phyloP scores from a whole-genome alignment of 495 filamentous ascomycete genomes.

The Pyronema domesticum region DNA sequence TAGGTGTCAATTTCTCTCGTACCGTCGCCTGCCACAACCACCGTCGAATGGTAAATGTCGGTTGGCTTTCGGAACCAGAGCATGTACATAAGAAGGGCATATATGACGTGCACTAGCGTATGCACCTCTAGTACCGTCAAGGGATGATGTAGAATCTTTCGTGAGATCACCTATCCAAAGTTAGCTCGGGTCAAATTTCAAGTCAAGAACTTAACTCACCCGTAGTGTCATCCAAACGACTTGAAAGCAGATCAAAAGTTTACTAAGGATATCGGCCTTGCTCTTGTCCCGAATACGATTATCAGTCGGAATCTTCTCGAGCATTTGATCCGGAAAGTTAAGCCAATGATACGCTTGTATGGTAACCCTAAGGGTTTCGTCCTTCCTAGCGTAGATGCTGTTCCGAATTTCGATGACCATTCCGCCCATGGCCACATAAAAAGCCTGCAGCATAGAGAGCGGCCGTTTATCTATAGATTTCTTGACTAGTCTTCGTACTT shows the following conservation, averaged over 20 bases:
- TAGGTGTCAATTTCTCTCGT: background rate
- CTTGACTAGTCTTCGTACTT: no score
- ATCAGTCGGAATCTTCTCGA: no score
- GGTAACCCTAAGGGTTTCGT: no score
- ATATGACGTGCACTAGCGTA: constrained; percentile 7
- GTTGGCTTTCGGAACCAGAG: constrained; percentile 9
- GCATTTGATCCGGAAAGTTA: no score
- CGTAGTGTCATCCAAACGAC: constrained; percentile 2
- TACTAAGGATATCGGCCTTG: constrained; percentile 6
- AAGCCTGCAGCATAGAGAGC: no score
- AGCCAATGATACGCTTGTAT: no score
- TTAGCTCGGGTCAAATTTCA: background rate
- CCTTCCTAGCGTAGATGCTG: no score
- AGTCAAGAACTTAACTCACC: no score
- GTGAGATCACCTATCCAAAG: background rate
- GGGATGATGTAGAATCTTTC: constrained; percentile 1
- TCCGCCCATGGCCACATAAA: constrained; percentile 22
- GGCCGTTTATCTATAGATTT: no score
- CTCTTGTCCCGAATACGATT: constrained; percentile 10
- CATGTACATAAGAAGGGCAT: constrained; percentile 6
- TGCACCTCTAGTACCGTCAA: constrained; percentile 8
- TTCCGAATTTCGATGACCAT: constrained; percentile 10
- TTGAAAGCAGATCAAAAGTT: constrained; percentile 5
- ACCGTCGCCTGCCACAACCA: background rate
- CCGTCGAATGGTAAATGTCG: constrained; percentile 1